A percentile compares a stretch with the other conserved stretches of the same genome.
Evolutionary conservation across 768 basidiomycete species (phyloP).

Genomic region (Russula compacta): DNA sequence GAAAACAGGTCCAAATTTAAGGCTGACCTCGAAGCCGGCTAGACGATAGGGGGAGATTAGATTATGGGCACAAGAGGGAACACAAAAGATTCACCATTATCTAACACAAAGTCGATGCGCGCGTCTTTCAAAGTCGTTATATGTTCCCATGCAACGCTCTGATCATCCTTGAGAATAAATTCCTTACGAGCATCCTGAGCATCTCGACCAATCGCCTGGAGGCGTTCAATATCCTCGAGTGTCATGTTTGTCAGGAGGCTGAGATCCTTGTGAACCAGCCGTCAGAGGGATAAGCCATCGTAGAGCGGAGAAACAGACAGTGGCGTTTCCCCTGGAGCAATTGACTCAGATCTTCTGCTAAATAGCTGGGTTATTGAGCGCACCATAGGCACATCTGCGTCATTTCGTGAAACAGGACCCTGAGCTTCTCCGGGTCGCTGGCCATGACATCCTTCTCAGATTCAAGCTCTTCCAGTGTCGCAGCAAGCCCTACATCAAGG

Average conservation of each 20-base stretch:
- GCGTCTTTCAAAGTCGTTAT: conserved; percentile 42
- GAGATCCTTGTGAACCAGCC: conserved; percentile 51
- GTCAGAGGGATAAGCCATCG: not conserved
- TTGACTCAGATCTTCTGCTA: not conserved
- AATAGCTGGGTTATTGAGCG: conserved; percentile 12
- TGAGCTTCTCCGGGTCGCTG: conserved; percentile 44
- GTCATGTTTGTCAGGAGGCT: conserved; percentile 84
- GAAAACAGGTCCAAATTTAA: not conserved
- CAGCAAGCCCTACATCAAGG: conserved; percentile 53
- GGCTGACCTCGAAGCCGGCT: conserved; percentile 85
- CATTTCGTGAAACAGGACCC: conserved; percentile 72
- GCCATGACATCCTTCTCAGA: conserved; percentile 36
- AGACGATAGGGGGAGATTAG: not conserved
- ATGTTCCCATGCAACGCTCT: conserved; percentile 64
- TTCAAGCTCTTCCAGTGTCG: conserved; percentile 60
- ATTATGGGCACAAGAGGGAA: not conserved
- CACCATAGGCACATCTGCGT: conserved; percentile 85
- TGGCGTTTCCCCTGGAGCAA: conserved; percentile 79
- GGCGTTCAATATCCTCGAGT: conserved; percentile 67
- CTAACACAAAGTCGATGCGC: conserved; percentile 79
- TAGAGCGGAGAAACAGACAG: conserved; percentile 38
- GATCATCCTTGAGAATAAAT: conserved; percentile 81
- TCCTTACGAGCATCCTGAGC: conserved; percentile 67
- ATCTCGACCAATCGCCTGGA: conserved; percentile 78
- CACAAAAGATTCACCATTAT: conserved; percentile 54